Evolutionary conservation across 768 basidiomycete genomes (phyloP).

Genomic region (Calocera viscosa): DNA sequence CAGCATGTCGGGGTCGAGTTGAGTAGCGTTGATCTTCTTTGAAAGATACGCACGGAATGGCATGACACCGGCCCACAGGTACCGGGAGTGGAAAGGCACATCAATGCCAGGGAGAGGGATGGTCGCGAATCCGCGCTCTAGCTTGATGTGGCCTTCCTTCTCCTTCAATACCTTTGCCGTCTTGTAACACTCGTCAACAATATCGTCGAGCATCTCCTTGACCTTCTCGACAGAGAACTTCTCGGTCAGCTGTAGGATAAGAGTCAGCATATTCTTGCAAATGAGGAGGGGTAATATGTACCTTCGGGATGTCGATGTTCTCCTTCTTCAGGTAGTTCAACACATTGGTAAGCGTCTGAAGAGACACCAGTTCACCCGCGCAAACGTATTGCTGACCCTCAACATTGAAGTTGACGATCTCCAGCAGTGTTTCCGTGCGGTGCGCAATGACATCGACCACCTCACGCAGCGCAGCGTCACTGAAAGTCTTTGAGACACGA

Average conservation of each 20-base stretch:
- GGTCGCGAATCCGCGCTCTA: slow-evolving; percentile 94
- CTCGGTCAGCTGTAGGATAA: slow-evolving; percentile 55
- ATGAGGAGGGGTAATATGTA: slow-evolving; percentile 23
- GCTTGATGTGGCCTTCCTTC: slow-evolving; percentile 74
- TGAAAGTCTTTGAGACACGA: slow-evolving; percentile 87
- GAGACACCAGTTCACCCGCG: slow-evolving; percentile 85
- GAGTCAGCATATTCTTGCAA: slow-evolving; percentile 13
- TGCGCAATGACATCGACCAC: slow-evolving; percentile 84
- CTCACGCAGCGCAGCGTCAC: slow-evolving; percentile 88
- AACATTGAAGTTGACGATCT: slow-evolving; percentile 95
- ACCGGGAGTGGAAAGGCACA: slow-evolving; percentile 98
- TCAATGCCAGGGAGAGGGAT: slow-evolving; percentile 94
- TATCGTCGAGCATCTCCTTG: slow-evolving; percentile 88
- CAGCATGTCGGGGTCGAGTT: slow-evolving; percentile 89
- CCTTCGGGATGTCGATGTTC: slow-evolving; percentile 87
- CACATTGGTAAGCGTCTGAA: slow-evolving; percentile 91
- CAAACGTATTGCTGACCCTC: slow-evolving; percentile 99
- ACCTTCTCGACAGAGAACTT: slow-evolving; percentile 83
- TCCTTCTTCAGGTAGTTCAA: slow-evolving; percentile 92
- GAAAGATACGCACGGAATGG: slow-evolving; percentile 95
- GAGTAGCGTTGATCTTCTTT: slow-evolving; percentile 88
- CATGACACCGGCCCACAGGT: slow-evolving; percentile 96
- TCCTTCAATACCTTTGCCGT: slow-evolving; percentile 60
- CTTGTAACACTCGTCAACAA: slow-evolving; percentile 69
- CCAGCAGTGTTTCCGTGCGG: slow-evolving; percentile 67